A percentile compares a stretch with the other conserved stretches of the same genome.
These are phyloP conservation scores for Raffaelea deltoideospora DNA, from an alignment of 2,329 filamentous ascomycete genomes.

Conservation along the genomic window DNA sequence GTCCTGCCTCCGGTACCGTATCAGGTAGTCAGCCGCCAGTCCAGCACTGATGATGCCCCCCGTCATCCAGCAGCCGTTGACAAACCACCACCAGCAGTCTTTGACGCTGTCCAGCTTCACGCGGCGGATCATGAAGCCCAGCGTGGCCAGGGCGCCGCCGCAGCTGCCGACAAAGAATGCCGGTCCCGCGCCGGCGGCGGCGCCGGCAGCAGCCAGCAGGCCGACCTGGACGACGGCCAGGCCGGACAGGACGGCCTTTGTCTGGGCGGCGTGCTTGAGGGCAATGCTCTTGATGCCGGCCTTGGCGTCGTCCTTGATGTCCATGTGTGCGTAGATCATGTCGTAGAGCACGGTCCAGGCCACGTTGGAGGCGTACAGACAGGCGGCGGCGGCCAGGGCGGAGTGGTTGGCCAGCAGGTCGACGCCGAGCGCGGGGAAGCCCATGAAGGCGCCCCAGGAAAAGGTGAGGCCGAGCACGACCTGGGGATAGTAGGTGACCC, in stretches of 20 bases:
- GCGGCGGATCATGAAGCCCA: slow-evolving; percentile 51
- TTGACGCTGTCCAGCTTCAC: slow-evolving; percentile 51
- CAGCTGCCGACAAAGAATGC: slow-evolving; percentile 53
- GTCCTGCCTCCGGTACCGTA: slow-evolving; percentile 25
- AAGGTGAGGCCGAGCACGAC: slow-evolving; percentile 72
- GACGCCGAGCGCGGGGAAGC: slow-evolving; percentile 68
- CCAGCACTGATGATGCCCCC: slow-evolving; percentile 47
- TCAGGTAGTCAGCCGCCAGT: slow-evolving; percentile 42
- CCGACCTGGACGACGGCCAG: slow-evolving; percentile 55
- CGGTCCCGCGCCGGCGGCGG: slow-evolving; percentile 52
- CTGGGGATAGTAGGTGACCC: slow-evolving; percentile 78
- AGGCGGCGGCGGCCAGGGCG: slow-evolving; percentile 50
- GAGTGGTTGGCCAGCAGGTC: slow-evolving; percentile 51
- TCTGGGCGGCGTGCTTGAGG: slow-evolving; percentile 60
- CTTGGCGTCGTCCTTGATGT: slow-evolving; percentile 72
- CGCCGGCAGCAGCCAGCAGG: slow-evolving; percentile 54
- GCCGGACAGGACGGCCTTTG: slow-evolving; percentile 59
- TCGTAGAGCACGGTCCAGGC: slow-evolving; percentile 83
- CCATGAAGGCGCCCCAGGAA: slow-evolving; percentile 80
- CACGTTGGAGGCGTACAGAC: slow-evolving; percentile 63
- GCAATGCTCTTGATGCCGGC: slow-evolving; percentile 83
- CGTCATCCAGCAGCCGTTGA: slow-evolving; percentile 54
- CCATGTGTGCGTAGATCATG: slow-evolving; percentile 90
- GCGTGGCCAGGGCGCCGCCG: slow-evolving; percentile 43
- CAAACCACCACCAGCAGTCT: slow-evolving; percentile 66